A percentile compares a stretch with the other conserved stretches of the same genome.
Evolutionary conservation across 2,329 filamentous ascomycete species (phyloP).

Genomic region (Erysiphe pulchra): DNA sequence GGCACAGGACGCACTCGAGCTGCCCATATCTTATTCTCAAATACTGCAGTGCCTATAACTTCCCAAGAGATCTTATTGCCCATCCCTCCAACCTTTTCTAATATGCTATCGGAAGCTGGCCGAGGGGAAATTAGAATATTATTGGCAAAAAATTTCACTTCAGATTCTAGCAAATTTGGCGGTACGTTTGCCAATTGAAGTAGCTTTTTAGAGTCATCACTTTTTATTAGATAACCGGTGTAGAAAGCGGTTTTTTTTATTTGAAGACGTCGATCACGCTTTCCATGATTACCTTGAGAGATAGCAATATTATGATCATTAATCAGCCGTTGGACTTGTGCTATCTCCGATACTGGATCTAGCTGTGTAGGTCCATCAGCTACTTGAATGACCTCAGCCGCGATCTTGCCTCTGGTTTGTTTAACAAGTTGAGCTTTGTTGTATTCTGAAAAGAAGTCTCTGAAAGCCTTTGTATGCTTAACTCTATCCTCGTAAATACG

Average conservation of each 20-base stretch:
- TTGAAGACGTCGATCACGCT: constrained; percentile 23
- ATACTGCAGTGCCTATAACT: constrained; percentile 48
- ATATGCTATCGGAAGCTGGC: constrained; percentile 41
- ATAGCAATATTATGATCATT: constrained; percentile 55
- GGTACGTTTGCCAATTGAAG: constrained; percentile 43
- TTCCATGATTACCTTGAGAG: constrained; percentile 15
- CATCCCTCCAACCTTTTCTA: constrained; percentile 69
- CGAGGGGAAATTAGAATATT: constrained; percentile 75
- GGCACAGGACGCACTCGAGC: constrained; percentile 51
- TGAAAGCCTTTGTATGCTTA: constrained; percentile 54
- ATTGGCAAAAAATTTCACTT: constrained; percentile 63
- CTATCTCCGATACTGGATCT: constrained; percentile 54
- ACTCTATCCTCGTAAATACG: constrained; percentile 44
- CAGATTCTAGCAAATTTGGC: constrained; percentile 32
- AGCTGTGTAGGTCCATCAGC: constrained; percentile 47
- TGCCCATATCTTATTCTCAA: constrained; percentile 71
- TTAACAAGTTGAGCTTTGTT: constrained; percentile 30
- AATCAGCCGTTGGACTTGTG: constrained; percentile 70
- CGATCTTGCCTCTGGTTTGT: constrained; percentile 36
- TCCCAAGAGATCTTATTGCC: constrained; percentile 66
- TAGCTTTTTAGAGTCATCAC: constrained; percentile 45
- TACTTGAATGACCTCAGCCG: constrained; percentile 66
- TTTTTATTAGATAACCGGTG: constrained; percentile 66
- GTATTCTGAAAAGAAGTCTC: constrained; percentile 57
- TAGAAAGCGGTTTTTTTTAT: constrained; percentile 80